Evolutionary conservation across 192 early-diverging fungal species (phyloP), one percentile per base, ranked within the genome.

Genomic region (Coemansia sp.): DNA sequence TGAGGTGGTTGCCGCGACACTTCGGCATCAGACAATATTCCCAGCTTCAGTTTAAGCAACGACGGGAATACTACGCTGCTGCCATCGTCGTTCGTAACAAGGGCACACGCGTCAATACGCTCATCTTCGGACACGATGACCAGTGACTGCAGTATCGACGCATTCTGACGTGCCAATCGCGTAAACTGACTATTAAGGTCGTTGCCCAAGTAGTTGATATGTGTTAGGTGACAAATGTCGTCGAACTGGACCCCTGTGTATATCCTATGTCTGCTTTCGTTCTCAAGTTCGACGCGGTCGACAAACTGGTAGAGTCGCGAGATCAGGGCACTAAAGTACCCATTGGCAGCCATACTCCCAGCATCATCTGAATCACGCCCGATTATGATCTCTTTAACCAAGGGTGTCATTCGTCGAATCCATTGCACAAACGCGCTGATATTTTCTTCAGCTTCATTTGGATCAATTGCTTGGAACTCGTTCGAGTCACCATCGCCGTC

Each of bases 251-350:
- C 5, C n/a, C 16, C 29, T 3, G 3, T 34, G 11, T 48, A 36
- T 27, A 27, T 27, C 24, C 24, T 27, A 27, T 27, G 24, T 27
- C 24, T 27, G 24, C 1, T 27, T 27, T 27, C 24, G 16, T 6
- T 31, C 11, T 35, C 33, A 21, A 31, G 29, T 11, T 59, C 56
- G 34, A 59, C 17, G 56, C 16, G 11, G 13, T 33, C 29, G n/a
- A n/a, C 57, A 17, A 59, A 9, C 57, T 59, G 34, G n/a, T 37
- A 59, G 57, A 59, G 57, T 16, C 21, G 57, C 57, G 35, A 21
- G 17, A 37, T 17, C 57, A 59, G 14, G 17, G 3, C 4, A 17
- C 57, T 35, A 37, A 59, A 59, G 50, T 53, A 29, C 2, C 4
- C 3, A 29, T 13, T 29, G 4, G 27, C 10, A 29, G 9, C 10